Percentiles rank a stretch among this genome's conserved stretches.
phyloP scores from a whole-genome alignment of 2,329 filamentous ascomycete species.

The Clonostachys rosea region DNA sequence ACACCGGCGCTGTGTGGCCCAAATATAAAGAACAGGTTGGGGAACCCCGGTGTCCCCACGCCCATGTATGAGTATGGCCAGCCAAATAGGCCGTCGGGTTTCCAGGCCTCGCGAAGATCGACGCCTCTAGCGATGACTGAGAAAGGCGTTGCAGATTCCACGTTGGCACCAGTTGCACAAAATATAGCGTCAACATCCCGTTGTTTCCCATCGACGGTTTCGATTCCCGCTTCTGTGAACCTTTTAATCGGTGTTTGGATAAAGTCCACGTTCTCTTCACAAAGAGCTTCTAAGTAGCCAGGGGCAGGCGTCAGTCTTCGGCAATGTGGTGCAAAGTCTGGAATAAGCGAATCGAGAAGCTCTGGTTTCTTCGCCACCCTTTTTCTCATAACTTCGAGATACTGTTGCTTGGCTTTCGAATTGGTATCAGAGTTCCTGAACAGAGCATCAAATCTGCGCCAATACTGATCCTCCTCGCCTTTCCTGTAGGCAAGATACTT shows the following conservation, averaged over 20 bases:
- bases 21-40: too few relatives aligned
- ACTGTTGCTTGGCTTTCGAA: constrained; percentile 32
- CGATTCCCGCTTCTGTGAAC: constrained; percentile 44
- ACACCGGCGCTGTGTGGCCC: too few relatives aligned
- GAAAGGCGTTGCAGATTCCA: too few relatives aligned
- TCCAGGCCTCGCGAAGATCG: too few relatives aligned
- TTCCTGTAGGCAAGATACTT: constrained; percentile 63
- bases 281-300: constrained; percentile 62
- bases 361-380: constrained; percentile 26
- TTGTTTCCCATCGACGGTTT: constrained; percentile 40
- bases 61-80: too few relatives aligned
- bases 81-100: too few relatives aligned
- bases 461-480: constrained; percentile 55
- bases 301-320: constrained; percentile 61
- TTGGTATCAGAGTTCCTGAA: constrained; percentile 22
- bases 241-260: constrained; percentile 35
- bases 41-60: too few relatives aligned
- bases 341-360: constrained; percentile 50
- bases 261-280: constrained; percentile 57
- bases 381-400: constrained; percentile 23
- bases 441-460: constrained; percentile 26
- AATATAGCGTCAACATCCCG: constrained; percentile 8
- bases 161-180: not conserved
- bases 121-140: too few relatives aligned
- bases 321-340: constrained; percentile 61